Base-by-base conservation (phyloP, 2,329 filamentous ascomycete species). In the Coniochaeta prunicola region DNA sequence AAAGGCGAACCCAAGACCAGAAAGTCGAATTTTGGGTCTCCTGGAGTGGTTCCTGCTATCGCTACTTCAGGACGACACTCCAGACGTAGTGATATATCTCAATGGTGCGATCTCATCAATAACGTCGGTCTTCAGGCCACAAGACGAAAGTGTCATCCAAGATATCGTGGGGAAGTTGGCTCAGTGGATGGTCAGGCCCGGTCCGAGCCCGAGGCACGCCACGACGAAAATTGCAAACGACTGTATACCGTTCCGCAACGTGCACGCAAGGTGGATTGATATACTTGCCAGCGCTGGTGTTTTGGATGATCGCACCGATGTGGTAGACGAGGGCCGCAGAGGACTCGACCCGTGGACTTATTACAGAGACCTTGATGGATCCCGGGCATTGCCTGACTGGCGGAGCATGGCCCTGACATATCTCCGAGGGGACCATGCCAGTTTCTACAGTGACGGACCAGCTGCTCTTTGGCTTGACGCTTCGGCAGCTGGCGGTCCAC, bases 141-240 rank as follows among this genome's bases (percentile, higher is more conserved):
- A 50, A 30, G 45, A 50, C 13, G 21, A 50, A 21, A 4, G 15
- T 3, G n/a, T 30, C 24, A 50, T 50, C 19, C 21, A 30, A 1
- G 21, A 30, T 17, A 26, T 50, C n/a, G 24, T 17, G 21, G 6
- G 21, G 17, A 50, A 13, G 24, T 13, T 50, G 12, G 4, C 7
- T 4, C 75, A 53, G 74, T 82, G 1, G 66, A 76, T 0, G 45
- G 21, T 50, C n/a, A 26, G 45, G 5, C 45, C 45, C n/a, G 76
- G 86, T n/a, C 82, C 88, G 64, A 92, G 89, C 66, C 89, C 89
- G 34, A 85, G 90, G 8, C 94, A 92, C 73, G 88, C 91, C 21
- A 88, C 88, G 26, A 87, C 94, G 8, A 90, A 94, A 59, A 97
- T 93, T 79, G 91, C 91, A 12, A 97, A 97, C 69, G 83, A 90